Base-by-base conservation (phyloP, 495 filamentous ascomycete genomes). In the Clavariopsis aquatica region DNA sequence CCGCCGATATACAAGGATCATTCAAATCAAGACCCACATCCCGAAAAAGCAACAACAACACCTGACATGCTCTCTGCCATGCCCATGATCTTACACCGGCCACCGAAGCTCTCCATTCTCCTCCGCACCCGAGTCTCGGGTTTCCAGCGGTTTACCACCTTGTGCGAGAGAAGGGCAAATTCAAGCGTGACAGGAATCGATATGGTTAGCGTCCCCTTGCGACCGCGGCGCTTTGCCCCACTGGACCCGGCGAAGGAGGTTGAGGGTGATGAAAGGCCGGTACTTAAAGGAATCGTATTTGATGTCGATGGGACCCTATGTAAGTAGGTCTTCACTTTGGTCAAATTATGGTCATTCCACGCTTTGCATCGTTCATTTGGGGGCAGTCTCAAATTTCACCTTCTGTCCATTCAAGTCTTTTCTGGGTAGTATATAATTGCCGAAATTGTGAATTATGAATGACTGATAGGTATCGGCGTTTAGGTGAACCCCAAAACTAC, bases 221-320 rank as follows among this genome's bases (percentile, higher is more conserved):
- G 61, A 41, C 70, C 70, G n/a, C 68, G 78, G 57, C 73, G 77
- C 12, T 83, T 83, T 64, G 76, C 78, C n/a, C 80, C 81, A 15
- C 76, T 90, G 49, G 73, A 81, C 67, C 73, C 80, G 0, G 60
- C 61, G 0, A 69, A 60, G 27, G 66, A 57, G 28, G 27, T 27
- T n/a, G 64, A 60, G 13, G 52, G 49, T 7, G 52, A 69, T 61
- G 70, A 75, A 59, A 78, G 78, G 12, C 88, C 87, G 38, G 80
- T 76, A 53, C 76, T 98, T 52, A 84, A 87, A 68, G 93, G 93
- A 1, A 83, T 98, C 7, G 85, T 97, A 29, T 98, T 98, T 75
- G 93, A 98, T 78, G 89, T 98, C 31, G 93, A 98, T 75, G 93
- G 93, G 6, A 98, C 93, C 22, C 74, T 98, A 52, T 96, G 93